Base-by-base conservation (phyloP, 805 yeast genomes). In the Lipomyces yamanashiensis region DNA sequence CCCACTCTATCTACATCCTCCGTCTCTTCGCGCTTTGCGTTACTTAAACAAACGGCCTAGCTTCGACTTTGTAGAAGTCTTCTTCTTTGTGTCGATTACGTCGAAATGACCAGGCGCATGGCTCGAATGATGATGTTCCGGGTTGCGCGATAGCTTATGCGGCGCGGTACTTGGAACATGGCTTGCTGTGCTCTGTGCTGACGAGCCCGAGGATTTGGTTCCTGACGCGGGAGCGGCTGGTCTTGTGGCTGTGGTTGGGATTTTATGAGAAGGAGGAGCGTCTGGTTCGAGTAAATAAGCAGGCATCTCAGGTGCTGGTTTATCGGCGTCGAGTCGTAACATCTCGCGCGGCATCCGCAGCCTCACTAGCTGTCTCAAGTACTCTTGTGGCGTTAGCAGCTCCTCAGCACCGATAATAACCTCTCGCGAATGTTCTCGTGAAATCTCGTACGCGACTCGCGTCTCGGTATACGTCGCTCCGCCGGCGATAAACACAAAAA, bases 381-480 rank as follows among this genome's bases (percentile, higher is more conserved):
- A 78, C 59, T 66, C 67, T 1, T 59, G 57, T 1, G 82, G 80
- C 7, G 78, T 84, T 64, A 90, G 76, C 1, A 90, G 75, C 58
- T 87, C 85, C 73, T 89, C 96, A 13, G 92, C 85, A 0, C 98
- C 98, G 62, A 93, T 77, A 64, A 87, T 84, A 17, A 95, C 82
- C 65, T 91, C 96, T 72, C 85, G 87, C 71, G 88, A 84, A 62
- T 84, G 80, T 51, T 81, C 74, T 17, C 78, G 75, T 8, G 90
- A 83, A 53, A 91, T 80, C 67, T 90, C 93, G 70, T 89, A 87
- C 3, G 87, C 86, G 12, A 90, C 82, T 66, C 93, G 83, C 36
- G 88, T 78, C 75, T 95, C 99, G 1, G 92, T 83, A 68, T 87
- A 84, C 0, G 98, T 90, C 21, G 89, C 76, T 8, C 98, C 99